These are phyloP conservation scores for Endocladia muricata DNA, from an alignment of 31 red algal genomes.

Conservation along the genomic window DNA sequence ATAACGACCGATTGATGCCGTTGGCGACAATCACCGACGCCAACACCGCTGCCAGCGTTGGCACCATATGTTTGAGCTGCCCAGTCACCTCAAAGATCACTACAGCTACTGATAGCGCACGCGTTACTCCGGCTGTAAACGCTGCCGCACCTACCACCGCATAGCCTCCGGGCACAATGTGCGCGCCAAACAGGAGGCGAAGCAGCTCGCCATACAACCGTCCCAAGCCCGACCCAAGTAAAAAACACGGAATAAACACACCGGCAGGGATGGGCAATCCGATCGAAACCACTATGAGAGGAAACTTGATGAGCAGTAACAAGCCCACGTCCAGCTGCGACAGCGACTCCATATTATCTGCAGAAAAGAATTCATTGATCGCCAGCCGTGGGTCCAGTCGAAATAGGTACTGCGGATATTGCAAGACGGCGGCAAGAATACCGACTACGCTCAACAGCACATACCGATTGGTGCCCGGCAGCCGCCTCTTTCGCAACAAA, in stretches of 20 bases:
- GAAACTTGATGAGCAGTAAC: conserved; percentile 90
- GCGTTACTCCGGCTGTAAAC: conserved; percentile 96
- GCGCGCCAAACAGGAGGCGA: conserved; percentile 72
- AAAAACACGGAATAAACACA: conserved; percentile 96
- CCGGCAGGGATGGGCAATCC: conserved; percentile 96
- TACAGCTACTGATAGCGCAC: conserved; percentile 92
- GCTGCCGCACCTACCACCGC: conserved; percentile 98
- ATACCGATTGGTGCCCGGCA: conserved; percentile 84
- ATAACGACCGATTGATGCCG: conserved; percentile 87
- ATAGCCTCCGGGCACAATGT: conserved; percentile 90
- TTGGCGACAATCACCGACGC: conserved; percentile 93
- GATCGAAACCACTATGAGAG: conserved; percentile 91
- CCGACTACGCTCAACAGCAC: conserved; percentile 85
- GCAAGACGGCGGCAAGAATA: conserved; percentile 69
- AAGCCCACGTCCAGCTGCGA: conserved; percentile 66
- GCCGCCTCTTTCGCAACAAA: conserved; percentile 64
- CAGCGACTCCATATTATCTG: conserved; percentile 70
- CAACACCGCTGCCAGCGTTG: conserved; percentile 84
- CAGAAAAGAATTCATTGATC: conserved; percentile 96
- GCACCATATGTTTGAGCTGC: conserved; percentile 93
- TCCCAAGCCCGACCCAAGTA: conserved; percentile 88
- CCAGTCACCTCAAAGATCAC: conserved; percentile 99
- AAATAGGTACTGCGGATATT: conserved; percentile 86
- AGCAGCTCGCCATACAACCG: conserved; percentile 94
- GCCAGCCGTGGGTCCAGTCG: conserved; percentile 86